These are phyloP conservation scores for Pseudoperonospora humuli DNA, from an alignment of 352 stramenopile genomes.

Conservation along the genomic window DNA sequence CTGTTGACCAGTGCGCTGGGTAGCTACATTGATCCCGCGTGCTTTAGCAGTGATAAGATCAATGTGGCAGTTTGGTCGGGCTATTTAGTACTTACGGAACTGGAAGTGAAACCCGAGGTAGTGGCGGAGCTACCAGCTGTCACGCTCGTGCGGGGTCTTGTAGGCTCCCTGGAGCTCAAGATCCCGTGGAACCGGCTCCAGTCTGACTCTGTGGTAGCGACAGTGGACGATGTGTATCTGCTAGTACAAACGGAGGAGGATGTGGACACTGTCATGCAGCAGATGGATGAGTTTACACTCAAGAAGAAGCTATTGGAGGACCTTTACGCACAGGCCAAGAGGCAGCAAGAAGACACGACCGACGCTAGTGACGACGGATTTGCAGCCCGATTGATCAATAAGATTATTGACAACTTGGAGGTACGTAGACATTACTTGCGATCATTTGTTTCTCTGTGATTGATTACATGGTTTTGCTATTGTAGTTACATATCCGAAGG, in stretches of 20 bases:
- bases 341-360: conserved; percentile 31
- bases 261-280: conserved; percentile 62
- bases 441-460: neutral
- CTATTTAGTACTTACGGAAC: conserved; percentile 74
- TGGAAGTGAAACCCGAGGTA: conserved; percentile 76
- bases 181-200: conserved; percentile 87
- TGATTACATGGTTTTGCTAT: neutral
- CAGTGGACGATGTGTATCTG: conserved; percentile 82
- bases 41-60: conserved; percentile 87
- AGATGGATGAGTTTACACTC: conserved; percentile 72
- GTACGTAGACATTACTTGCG: conserved; percentile 10
- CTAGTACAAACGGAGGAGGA: conserved; percentile 74
- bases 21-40: conserved; percentile 81
- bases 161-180: conserved; percentile 84
- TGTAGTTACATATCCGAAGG: conserved; percentile 71
- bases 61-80: conserved; percentile 83
- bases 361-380: conserved; percentile 49
- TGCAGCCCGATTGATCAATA: conserved; percentile 69
- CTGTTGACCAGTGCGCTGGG: conserved; percentile 79
- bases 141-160: conserved; percentile 64
- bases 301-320: conserved; percentile 83
- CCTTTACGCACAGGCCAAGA: conserved; percentile 63
- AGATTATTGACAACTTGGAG: conserved; percentile 87
- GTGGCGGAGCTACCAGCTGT: conserved; percentile 53
- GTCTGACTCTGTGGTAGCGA: conserved; percentile 82